phyloP scores from a whole-genome alignment of 164 flowering plant species.

The Berberis thunbergii region DNA sequence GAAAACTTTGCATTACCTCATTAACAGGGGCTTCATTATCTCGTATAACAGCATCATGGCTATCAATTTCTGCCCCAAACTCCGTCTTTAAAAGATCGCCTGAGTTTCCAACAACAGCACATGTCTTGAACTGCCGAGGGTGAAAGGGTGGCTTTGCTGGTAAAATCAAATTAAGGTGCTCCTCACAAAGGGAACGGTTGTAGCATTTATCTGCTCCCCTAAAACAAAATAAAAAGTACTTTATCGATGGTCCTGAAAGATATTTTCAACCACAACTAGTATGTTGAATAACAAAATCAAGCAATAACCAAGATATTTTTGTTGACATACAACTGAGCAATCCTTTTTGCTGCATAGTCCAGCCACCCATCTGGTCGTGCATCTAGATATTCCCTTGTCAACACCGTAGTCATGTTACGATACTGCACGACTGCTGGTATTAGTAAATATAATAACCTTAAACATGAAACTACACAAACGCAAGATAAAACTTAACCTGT shows the following conservation, averaged over 20 bases:
- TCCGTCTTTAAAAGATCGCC: slow-evolving; percentile 91
- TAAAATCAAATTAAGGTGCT: slow-evolving; percentile 72
- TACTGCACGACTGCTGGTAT: slow-evolving; percentile 50
- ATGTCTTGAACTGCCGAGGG: slow-evolving; percentile 76
- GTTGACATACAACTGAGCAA: slow-evolving; percentile 82
- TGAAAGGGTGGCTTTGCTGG: slow-evolving; percentile 94
- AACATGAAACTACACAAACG: background rate
- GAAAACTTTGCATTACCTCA: slow-evolving; percentile 32
- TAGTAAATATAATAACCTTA: slow-evolving; percentile 13
- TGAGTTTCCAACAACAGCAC: slow-evolving; percentile 99
- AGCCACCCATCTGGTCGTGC: slow-evolving; percentile 96
- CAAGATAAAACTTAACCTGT: slow-evolving; percentile 44
- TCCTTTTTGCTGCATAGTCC: slow-evolving; percentile 90
- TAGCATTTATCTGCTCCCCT: slow-evolving; percentile 85
- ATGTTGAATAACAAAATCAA: too few species aligned
- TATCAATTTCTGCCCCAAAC: slow-evolving; percentile 94
- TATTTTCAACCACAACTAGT: background rate
- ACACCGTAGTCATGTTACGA: slow-evolving; percentile 95
- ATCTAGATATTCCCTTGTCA: slow-evolving; percentile 95
- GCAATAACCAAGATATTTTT: background rate
- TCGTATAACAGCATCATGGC: slow-evolving; percentile 90
- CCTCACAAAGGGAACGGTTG: slow-evolving; percentile 87
- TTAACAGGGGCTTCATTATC: slow-evolving; percentile 99
- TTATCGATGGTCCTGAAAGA: slow-evolving; percentile 1
- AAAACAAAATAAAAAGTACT: slow-evolving; percentile 10